Percentiles rank a stretch among this genome's conserved stretches.
Evolutionary conservation across 345 rosid species (phyloP).

Genomic region (rapeseed (Brassica napus)): DNA sequence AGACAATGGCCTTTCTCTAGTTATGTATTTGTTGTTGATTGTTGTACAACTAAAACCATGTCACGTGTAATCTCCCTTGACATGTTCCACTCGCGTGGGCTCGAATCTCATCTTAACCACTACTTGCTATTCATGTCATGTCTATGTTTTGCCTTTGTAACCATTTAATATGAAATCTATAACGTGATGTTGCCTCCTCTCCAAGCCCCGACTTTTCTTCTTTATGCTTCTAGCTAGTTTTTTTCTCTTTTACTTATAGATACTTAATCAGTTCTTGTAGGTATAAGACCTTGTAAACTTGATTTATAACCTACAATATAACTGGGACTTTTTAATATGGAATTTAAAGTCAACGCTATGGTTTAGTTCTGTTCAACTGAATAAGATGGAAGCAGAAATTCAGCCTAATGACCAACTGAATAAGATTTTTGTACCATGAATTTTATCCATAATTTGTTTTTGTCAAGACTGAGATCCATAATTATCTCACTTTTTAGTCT

Average conservation of each 20-base stretch:
- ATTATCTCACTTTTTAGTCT: not conserved
- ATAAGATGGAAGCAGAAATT: not conserved
- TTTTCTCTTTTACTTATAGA: not conserved
- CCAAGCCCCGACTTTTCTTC: slow-evolving; percentile 10
- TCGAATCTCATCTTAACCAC: slow-evolving; percentile 34
- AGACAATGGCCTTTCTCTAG: slow-evolving; percentile 22
- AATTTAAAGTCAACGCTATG: not conserved
- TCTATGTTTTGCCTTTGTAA: slow-evolving; percentile 35
- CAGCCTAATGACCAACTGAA: not conserved
- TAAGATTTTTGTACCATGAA: slow-evolving; percentile 2
- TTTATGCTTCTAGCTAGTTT: not conserved
- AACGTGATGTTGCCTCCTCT: slow-evolving; percentile 27
- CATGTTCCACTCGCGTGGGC: slow-evolving; percentile 39
- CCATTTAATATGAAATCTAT: slow-evolving; percentile 28
- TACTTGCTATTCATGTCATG: slow-evolving; percentile 28
- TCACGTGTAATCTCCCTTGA: slow-evolving; percentile 33
- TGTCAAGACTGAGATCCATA: not conserved
- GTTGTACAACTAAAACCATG: slow-evolving; percentile 20
- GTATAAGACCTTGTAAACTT: not conserved
- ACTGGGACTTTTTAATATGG: not conserved
- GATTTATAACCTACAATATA: not conserved
- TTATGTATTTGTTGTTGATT: slow-evolving; percentile 30
- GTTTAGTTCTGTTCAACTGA: not conserved
- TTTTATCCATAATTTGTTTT: not conserved
- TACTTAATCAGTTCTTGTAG: not conserved